These are phyloP conservation scores for Phytophthora sp. DNA, from an alignment of 352 stramenopile genomes.

Conservation along the genomic window DNA sequence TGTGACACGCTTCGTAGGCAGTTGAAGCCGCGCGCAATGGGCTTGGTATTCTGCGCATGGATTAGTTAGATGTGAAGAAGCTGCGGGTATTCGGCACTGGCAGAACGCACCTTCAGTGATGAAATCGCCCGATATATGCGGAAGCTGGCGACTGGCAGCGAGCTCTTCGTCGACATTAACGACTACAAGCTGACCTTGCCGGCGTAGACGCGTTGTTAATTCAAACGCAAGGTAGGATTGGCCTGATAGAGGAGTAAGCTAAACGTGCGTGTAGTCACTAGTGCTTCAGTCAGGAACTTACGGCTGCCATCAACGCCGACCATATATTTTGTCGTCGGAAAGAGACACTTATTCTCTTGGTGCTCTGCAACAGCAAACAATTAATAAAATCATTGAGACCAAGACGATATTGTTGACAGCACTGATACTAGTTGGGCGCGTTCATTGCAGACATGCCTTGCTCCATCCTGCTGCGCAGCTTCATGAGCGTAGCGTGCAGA, in stretches of 20 bases:
- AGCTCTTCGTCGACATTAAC: conserved; percentile 59
- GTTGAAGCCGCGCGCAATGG: conserved; percentile 46
- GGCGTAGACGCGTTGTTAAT: conserved; percentile 46
- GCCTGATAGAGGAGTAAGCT: no score
- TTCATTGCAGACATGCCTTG: conserved; percentile 16
- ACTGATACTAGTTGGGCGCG: not conserved
- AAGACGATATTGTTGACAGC: not conserved
- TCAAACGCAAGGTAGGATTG: conserved; percentile 73
- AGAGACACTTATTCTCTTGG: conserved; percentile 40
- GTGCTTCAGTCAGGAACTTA: conserved; percentile 39
- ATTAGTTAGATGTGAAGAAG: not conserved
- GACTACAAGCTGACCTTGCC: conserved; percentile 52
- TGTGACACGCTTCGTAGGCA: conserved; percentile 49
- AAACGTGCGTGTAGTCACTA: no score
- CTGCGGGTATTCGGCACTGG: not conserved
- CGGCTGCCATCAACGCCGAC: conserved; percentile 73
- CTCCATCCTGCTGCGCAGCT: conserved; percentile 44
- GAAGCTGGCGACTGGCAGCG: conserved; percentile 53
- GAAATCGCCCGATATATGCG: conserved; percentile 64
- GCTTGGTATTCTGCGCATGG: conserved; percentile 56
- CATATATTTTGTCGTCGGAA: conserved; percentile 52
- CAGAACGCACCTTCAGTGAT: conserved; percentile 50
- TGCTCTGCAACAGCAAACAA: conserved; percentile 43
- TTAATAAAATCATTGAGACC: not conserved
- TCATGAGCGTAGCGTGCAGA: conserved; percentile 44